Evolutionary conservation across 2,329 filamentous ascomycete genomes (phyloP).

Genomic region (Trichoderma semiorbis): DNA sequence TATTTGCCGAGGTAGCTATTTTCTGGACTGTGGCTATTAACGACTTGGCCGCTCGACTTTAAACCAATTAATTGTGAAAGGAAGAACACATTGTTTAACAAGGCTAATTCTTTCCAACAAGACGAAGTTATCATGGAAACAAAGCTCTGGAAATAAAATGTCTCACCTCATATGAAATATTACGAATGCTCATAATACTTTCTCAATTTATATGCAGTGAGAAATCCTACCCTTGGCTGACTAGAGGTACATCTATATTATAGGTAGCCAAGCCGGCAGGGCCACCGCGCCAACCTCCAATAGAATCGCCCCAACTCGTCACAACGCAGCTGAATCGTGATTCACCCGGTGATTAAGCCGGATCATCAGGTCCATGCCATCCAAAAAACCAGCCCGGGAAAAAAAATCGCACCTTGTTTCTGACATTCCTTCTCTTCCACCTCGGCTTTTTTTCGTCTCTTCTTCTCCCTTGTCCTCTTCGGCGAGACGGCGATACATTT

Average conservation of each 20-base stretch:
- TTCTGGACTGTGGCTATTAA: neutral
- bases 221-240: neutral
- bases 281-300: constrained; percentile 7
- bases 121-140: neutral
- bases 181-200: neutral
- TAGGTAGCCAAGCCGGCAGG: neutral
- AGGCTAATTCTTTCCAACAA: neutral
- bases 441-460: neutral
- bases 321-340: constrained; percentile 4
- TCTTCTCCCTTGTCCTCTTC: neutral
- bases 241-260: neutral
- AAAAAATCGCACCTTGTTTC: neutral
- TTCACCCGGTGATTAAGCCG: constrained; percentile 16
- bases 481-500: neutral
- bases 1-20: neutral
- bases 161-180: neutral
- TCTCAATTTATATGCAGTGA: neutral
- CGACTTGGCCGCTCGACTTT: neutral
- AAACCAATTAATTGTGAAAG: neutral
- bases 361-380: constrained; percentile 6
- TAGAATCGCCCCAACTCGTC: constrained; percentile 14
- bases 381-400: neutral
- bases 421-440: neutral
- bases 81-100: neutral
- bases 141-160: neutral